Conservation (phyloP, 306 rosid genomes). For the Purshia tridentata region DNA sequence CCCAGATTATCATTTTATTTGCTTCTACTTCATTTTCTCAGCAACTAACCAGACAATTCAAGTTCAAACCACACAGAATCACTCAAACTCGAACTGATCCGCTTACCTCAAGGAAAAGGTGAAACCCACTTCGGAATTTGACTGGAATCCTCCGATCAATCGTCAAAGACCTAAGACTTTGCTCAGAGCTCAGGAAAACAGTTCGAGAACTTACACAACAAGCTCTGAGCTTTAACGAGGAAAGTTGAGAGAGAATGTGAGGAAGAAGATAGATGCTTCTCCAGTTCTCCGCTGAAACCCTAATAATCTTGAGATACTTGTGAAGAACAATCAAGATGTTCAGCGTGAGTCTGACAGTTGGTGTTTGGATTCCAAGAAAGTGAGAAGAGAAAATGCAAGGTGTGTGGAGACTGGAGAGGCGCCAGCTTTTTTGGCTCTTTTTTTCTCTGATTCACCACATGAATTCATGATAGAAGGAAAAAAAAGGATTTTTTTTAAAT, state of each 20-base stretch:
- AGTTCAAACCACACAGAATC: conserved; percentile 10
- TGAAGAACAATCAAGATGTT: conserved; percentile 17
- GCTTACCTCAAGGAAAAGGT: conserved; percentile 46
- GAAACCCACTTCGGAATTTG: conserved; percentile 21
- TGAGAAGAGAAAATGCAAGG: conserved; percentile 36
- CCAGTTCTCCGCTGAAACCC: conserved; percentile 21
- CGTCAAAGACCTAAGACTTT: neutral
- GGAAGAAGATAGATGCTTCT: conserved; percentile 35
- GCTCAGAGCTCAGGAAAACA: conserved; percentile 7
- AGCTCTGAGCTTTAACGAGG: conserved; percentile 25
- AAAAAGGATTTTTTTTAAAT: conserved; percentile 11
- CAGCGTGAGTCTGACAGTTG: conserved; percentile 27
- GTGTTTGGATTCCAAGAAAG: conserved; percentile 53
- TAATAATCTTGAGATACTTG: conserved; percentile 18
- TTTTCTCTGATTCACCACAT: conserved; percentile 30
- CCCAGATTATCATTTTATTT: neutral
- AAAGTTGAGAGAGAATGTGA: conserved; percentile 21
- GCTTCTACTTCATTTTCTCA: conserved; percentile 8
- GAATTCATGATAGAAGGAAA: conserved; percentile 13
- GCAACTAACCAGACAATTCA: conserved; percentile 20
- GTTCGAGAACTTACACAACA: conserved; percentile 14
- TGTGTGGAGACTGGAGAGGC: conserved; percentile 51
- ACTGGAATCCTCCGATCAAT: conserved; percentile 23
- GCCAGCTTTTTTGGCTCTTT: conserved; percentile 49
- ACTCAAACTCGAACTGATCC: conserved; percentile 32